Percentiles rank a stretch among this genome's conserved stretches.
Conservation (phyloP, 2,329 filamentous ascomycete genomes). For the Emergomyces africanus region DNA sequence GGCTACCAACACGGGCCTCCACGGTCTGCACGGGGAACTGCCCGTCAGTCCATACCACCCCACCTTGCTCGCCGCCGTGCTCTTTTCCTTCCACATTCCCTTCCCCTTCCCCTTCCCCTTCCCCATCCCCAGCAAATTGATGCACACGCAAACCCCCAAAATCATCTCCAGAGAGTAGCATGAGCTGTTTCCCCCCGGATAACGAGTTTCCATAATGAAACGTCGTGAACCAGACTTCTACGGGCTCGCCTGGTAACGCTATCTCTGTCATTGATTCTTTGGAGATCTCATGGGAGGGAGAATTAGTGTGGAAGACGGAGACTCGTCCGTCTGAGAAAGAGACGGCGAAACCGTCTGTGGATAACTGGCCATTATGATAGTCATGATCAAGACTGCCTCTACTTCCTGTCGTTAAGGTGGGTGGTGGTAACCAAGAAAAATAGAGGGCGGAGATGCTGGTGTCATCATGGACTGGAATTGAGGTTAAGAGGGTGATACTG, state of each 20-base stretch:
- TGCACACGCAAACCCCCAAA: constrained; percentile 24
- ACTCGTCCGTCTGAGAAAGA: constrained; percentile 60
- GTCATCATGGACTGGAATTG: constrained; percentile 40
- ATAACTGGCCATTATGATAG: neutral
- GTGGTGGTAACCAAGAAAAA: constrained; percentile 56
- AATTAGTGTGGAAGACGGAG: constrained; percentile 39
- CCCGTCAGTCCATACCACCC: constrained; percentile 3
- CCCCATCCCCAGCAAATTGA: constrained; percentile 13
- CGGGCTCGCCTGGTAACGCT: constrained; percentile 45
- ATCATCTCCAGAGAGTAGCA: constrained; percentile 29
- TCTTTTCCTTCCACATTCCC: too few species aligned
- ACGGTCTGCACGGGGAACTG: neutral
- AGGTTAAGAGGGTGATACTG: constrained; percentile 26
- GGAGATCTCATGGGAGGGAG: constrained; percentile 19
- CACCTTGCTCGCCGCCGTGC: constrained; percentile 5
- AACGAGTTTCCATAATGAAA: neutral
- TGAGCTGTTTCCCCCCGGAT: constrained; percentile 5
- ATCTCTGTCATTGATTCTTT: constrained; percentile 52
- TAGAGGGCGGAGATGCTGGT: constrained; percentile 53
- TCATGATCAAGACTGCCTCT: constrained; percentile 7
- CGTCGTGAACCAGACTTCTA: constrained; percentile 31
- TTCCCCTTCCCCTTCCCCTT: neutral
- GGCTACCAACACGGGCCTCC: constrained; percentile 35
- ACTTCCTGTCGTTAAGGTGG: constrained; percentile 6
- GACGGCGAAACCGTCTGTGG: constrained; percentile 46